phyloP scores from a whole-genome alignment of 129 eudicot species.

The Helichrysum umbraculigerum region DNA sequence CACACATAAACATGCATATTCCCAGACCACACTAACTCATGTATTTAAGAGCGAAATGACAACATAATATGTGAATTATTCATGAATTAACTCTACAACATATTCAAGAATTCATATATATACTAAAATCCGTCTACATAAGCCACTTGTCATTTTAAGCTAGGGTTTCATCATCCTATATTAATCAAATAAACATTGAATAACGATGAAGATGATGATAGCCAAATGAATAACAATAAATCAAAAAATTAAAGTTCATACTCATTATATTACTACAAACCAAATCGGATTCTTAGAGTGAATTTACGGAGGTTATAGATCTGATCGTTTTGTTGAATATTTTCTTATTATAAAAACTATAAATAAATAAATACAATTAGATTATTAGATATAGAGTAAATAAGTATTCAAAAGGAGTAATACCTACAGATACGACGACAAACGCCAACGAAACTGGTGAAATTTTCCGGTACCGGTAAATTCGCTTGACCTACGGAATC shows the following conservation, averaged over 20 bases:
- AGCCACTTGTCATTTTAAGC: too few species aligned
- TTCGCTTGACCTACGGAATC: slow-evolving; percentile 34
- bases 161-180: background rate
- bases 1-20: too few species aligned
- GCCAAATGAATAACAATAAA: background rate
- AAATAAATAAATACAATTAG: background rate
- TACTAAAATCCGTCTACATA: too few species aligned
- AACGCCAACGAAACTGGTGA: slow-evolving; percentile 9
- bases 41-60: background rate
- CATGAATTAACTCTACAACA: too few species aligned
- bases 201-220: background rate
- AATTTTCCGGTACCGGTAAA: slow-evolving; percentile 29
- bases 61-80: background rate
- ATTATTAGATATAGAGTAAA: slow-evolving; percentile 3
- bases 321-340: slow-evolving; percentile 18
- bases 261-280: background rate
- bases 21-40: background rate
- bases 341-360: background rate
- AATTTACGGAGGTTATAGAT: slow-evolving; percentile 23
- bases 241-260: slow-evolving; percentile 15
- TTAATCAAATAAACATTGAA: background rate
- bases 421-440: slow-evolving; percentile 18
- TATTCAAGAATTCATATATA: too few species aligned
- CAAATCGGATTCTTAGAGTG: slow-evolving; percentile 10
- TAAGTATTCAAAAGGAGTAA: background rate